A percentile compares a stretch with the other conserved stretches of the same genome.
These are phyloP conservation scores for Neurospora sp. DNA, from an alignment of 495 filamentous ascomycete species.

Conservation along the genomic window DNA sequence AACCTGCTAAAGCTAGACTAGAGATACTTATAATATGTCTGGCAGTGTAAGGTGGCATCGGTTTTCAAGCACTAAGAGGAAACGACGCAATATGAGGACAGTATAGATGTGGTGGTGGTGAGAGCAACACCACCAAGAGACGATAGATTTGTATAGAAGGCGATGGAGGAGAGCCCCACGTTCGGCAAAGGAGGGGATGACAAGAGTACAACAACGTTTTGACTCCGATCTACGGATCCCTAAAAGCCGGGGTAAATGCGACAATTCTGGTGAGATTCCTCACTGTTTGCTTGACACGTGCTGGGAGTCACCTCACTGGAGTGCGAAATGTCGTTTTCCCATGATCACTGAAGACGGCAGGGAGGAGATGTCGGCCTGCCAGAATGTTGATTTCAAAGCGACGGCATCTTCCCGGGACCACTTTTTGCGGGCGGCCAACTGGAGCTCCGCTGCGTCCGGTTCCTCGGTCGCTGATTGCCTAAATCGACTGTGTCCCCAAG, in stretches of 20 bases:
- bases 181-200: background rate
- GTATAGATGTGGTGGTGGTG: background rate
- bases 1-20: slow-evolving; percentile 9
- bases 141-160: background rate
- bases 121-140: background rate
- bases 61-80: background rate
- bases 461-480: background rate
- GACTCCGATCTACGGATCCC: background rate
- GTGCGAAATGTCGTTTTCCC: background rate
- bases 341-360: background rate
- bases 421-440: background rate
- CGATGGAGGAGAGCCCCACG: background rate
- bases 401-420: background rate
- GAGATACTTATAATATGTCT: slow-evolving; percentile 10
- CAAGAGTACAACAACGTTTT: background rate
- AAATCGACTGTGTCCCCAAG: no score
- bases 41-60: background rate
- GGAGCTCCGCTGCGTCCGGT: background rate
- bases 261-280: background rate
- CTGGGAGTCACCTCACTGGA: background rate
- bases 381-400: background rate
- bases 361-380: background rate
- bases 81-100: background rate
- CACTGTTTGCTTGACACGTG: background rate
- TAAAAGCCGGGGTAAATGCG: background rate